Conservation (phyloP, 2,329 filamentous ascomycete species). For the Diatrype stigma region DNA sequence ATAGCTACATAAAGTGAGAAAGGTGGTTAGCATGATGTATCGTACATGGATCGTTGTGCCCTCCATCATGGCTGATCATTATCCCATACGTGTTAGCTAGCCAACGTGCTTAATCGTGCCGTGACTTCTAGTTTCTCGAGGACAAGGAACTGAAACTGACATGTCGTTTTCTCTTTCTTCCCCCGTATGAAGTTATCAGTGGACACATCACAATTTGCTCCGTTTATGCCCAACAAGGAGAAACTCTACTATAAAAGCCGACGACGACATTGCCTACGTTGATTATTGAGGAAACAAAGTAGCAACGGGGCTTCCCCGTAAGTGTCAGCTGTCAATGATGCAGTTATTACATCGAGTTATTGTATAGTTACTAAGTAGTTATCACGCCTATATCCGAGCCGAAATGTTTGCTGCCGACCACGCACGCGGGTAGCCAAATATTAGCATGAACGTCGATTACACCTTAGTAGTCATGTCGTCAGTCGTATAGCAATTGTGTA, state of each 20-base stretch:
- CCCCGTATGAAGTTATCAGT: background rate
- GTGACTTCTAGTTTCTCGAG: background rate
- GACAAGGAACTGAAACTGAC: background rate
- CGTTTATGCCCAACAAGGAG: background rate
- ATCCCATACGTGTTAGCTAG: background rate
- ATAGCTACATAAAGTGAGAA: background rate
- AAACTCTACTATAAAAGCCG: background rate
- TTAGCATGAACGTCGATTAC: background rate
- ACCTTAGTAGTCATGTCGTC: too few relatives aligned
- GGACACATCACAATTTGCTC: background rate
- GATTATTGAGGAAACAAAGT: too few relatives aligned
- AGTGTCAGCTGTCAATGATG: background rate
- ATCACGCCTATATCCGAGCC: slow-evolving; percentile 1
- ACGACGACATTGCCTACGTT: too few relatives aligned
- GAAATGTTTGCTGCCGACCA: background rate
- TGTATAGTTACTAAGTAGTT: too few relatives aligned
- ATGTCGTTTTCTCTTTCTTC: background rate
- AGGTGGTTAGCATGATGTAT: background rate
- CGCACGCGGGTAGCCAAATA: background rate
- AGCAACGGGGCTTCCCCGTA: background rate
- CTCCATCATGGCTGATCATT: background rate
- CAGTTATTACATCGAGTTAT: too few relatives aligned
- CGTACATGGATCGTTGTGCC: background rate
- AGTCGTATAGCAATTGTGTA: too few relatives aligned
- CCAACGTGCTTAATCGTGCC: background rate